Evolutionary conservation across 352 stramenopile species (phyloP), one percentile per base, ranked within the genome.

Genomic region (Pythium pyrilobum): DNA sequence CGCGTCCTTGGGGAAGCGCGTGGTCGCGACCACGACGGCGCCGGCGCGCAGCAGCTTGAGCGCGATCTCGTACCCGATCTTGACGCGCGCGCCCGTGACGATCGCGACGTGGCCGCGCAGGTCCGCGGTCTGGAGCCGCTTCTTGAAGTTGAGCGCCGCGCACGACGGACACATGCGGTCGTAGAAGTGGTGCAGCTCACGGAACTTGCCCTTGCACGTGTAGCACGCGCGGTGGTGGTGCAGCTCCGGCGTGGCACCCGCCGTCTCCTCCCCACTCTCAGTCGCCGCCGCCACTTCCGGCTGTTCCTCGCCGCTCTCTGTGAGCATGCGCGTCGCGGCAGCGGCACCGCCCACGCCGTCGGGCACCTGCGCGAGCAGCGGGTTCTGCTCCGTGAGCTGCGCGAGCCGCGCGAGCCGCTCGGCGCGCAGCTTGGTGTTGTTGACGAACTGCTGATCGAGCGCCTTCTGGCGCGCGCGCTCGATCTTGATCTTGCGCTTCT

Each of bases 11-110:
- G 93, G 91, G 72, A 98, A 98, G 25, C 95, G 72, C 24, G 91
- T 98, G 3, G 90, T 98, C 13, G 91, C 93, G 27, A 98, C 71
- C 4, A 98, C 92, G 6, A 54, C 83, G 10, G 77, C 78, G 6
- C 89, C 90, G 31, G 74, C 78, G 6, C 93, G 74, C 47, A 98
- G 72, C 21, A 98, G 68, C 64, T 98, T 98, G 11, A 98, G 67
- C 52, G 85, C 82, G 15, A 94, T 91, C 62, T 98, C 87, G 63
- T 92, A 98, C 6, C 95, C 93, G 69, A 98, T 98, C 64, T 98
- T 98, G 36, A 98, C 92, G 24, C 95, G 77, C 6, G 88, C 89
- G 39, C 93, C 93, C 0, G 95, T 98, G 8, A 98, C 85, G 20
- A 98, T 65, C 8, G 89, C 90, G 4, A 97, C 70, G 44, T 87